Conservation (phyloP, 2,329 filamentous ascomycete species). For the Aureobasidium sp. region DNA sequence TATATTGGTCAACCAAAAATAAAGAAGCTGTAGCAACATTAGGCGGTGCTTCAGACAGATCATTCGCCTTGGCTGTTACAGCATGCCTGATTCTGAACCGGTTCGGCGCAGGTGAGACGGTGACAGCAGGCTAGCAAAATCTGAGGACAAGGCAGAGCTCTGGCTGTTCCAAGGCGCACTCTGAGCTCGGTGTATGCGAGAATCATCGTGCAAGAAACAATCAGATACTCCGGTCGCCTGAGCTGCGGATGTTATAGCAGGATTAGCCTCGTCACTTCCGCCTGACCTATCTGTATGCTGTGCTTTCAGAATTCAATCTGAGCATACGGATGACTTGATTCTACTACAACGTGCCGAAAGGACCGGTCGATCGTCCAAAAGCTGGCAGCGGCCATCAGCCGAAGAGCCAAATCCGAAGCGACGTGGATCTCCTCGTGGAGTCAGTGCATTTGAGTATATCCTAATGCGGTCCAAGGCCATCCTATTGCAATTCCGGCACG, state of each 20-base stretch:
- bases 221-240: neutral
- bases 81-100: neutral
- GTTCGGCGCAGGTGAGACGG: conserved; percentile 4
- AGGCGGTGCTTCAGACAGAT: neutral
- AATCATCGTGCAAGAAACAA: no score
- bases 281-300: neutral
- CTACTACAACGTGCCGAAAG: neutral
- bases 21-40: conserved; percentile 3
- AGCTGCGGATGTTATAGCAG: neutral
- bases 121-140: conserved; percentile 6
- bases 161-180: neutral
- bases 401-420: neutral
- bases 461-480: neutral
- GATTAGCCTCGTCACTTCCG: neutral
- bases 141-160: neutral
- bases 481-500: conserved; percentile 7
- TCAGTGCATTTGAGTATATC: neutral
- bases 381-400: neutral
- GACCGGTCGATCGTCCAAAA: conserved; percentile 1
- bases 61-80: conserved; percentile 12
- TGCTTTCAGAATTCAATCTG: neutral
- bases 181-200: neutral
- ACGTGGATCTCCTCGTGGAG: neutral
- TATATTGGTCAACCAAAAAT: conserved; percentile 7
- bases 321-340: neutral